Evolutionary conservation across 2,329 filamentous ascomycete genomes (phyloP).

Genomic region (Venturia oleaginea): DNA sequence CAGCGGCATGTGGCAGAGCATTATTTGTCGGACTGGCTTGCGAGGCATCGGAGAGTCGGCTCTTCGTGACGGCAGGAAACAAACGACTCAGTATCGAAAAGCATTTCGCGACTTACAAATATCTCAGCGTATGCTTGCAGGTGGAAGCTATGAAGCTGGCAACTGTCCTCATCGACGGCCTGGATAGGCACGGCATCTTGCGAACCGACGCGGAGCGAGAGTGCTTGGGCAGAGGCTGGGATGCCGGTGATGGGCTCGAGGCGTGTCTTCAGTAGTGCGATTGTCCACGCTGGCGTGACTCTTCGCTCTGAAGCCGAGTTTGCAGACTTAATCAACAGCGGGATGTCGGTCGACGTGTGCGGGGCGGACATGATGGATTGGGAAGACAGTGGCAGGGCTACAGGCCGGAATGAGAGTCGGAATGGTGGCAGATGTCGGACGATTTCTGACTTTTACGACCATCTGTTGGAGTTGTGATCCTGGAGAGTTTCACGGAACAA

Average conservation of each 20-base stretch:
- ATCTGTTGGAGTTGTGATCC: background rate
- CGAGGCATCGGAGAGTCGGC: background rate
- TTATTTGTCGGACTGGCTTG: constrained; percentile 6
- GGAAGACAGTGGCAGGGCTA: background rate
- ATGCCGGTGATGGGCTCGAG: constrained; percentile 91
- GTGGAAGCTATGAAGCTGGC: constrained; percentile 54
- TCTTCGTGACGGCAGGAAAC: background rate
- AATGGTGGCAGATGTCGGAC: background rate
- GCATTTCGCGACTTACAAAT: constrained; percentile 51
- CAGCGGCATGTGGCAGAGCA: constrained; percentile 7
- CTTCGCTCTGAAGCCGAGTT: constrained; percentile 79
- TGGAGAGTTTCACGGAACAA: background rate
- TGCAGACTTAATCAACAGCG: constrained; percentile 65
- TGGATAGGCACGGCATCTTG: constrained; percentile 57
- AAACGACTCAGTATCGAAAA: background rate
- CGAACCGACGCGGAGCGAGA: constrained; percentile 60
- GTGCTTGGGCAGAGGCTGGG: constrained; percentile 66
- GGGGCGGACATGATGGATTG: background rate
- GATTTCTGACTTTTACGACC: background rate
- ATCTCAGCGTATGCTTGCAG: constrained; percentile 70
- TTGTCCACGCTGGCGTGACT: constrained; percentile 85
- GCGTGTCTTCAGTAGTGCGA: constrained; percentile 73
- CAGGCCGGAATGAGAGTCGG: background rate
- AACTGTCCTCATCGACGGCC: constrained; percentile 63
- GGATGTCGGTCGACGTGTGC: constrained; percentile 44